phyloP scores from a whole-genome alignment of 805 yeast species.

The Clavispora santaluciae region DNA sequence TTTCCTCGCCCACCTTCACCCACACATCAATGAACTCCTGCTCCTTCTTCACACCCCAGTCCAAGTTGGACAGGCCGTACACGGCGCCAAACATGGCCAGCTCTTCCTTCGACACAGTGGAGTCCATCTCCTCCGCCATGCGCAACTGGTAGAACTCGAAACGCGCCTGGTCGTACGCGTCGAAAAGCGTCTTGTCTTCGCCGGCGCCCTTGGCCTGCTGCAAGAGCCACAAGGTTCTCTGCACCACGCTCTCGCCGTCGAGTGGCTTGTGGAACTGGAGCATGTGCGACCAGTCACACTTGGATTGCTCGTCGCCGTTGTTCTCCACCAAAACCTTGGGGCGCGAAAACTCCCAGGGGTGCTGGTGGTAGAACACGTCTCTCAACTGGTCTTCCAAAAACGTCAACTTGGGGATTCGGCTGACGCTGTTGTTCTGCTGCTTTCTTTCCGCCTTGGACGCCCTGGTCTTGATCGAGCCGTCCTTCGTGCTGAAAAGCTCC shows the following conservation, averaged over 20 bases:
- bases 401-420: slow-evolving; percentile 48
- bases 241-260: slow-evolving; percentile 72
- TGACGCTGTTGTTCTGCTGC: slow-evolving; percentile 37
- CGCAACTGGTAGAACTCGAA: slow-evolving; percentile 84
- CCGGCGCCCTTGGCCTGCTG: slow-evolving; percentile 15
- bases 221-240: slow-evolving; percentile 39
- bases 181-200: slow-evolving; percentile 33
- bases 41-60: slow-evolving; percentile 67
- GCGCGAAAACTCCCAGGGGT: slow-evolving; percentile 96
- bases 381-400: slow-evolving; percentile 80
- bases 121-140: slow-evolving; percentile 77
- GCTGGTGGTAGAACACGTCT: slow-evolving; percentile 79
- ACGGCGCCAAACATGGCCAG: slow-evolving; percentile 80
- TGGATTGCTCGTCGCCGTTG: slow-evolving; percentile 50
- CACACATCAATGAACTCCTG: slow-evolving; percentile 66
- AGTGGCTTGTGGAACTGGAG: slow-evolving; percentile 68
- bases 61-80: slow-evolving; percentile 56
- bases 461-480: slow-evolving; percentile 44
- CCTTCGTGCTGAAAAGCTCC: slow-evolving; percentile 11
- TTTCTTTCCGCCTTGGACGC: slow-evolving; percentile 29
- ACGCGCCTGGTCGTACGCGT: slow-evolving; percentile 82
- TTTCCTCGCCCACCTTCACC: slow-evolving; percentile 64
- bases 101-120: slow-evolving; percentile 73
- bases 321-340: slow-evolving; percentile 82
- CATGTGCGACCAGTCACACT: slow-evolving; percentile 74